Evolutionary conservation across 2,329 filamentous ascomycete species (phyloP).

Genomic region (Colletotrichum sp.): DNA sequence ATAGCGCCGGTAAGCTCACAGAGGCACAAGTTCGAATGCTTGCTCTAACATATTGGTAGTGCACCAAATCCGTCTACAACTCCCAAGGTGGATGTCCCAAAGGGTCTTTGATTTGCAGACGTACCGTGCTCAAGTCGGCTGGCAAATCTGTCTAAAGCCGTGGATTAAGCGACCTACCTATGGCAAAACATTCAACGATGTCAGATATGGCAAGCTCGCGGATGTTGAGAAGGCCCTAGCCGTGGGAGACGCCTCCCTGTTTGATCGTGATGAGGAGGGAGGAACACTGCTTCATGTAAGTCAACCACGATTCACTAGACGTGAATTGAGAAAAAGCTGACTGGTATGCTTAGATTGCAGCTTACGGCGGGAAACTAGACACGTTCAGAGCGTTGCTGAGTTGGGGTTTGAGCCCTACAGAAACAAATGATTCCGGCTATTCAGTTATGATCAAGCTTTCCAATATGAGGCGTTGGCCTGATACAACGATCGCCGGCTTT

Average conservation of each 20-base stretch:
- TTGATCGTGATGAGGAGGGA: not conserved
- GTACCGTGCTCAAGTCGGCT: not conserved
- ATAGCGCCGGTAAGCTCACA: not conserved
- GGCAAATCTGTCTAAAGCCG: not conserved
- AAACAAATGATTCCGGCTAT: no score
- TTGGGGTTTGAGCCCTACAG: not conserved
- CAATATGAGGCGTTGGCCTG: no score
- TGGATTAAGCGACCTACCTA: not conserved
- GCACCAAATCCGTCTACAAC: not conserved
- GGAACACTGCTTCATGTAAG: not conserved
- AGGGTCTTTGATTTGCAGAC: not conserved
- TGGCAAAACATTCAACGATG: not conserved
- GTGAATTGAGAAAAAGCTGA: not conserved
- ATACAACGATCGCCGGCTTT: no score
- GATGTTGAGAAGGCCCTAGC: not conserved
- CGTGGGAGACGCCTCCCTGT: rapidly evolving
- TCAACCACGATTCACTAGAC: not conserved
- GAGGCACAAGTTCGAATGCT: not conserved
- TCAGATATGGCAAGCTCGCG: not conserved
- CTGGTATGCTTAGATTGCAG: not conserved
- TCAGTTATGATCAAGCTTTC: no score
- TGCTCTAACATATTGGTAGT: not conserved
- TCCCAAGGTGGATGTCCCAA: not conserved
- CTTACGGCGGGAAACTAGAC: not conserved
- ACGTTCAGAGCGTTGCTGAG: not conserved